These are phyloP conservation scores for Scedosporium apiospermum DNA, from an alignment of 2,329 filamentous ascomycete species.

Conservation along the genomic window DNA sequence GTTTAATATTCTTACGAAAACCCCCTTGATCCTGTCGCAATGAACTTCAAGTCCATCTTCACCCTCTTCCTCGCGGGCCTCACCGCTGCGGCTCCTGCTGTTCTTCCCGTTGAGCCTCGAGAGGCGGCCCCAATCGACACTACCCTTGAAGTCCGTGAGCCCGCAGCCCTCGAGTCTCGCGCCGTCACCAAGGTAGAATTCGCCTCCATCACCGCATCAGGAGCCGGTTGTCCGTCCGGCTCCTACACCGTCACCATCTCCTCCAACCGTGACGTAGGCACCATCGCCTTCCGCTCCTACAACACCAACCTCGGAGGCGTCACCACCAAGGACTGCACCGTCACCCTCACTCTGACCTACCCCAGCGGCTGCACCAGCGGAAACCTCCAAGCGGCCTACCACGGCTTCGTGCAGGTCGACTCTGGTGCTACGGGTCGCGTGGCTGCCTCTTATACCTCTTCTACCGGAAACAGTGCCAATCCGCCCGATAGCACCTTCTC, in stretches of 20 bases:
- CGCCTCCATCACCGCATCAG: constrained; percentile 3
- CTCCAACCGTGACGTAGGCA: neutral
- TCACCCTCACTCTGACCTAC: constrained; percentile 1
- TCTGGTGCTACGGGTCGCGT: neutral
- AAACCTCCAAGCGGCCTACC: neutral
- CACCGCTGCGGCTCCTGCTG: neutral
- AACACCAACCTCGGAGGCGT: neutral
- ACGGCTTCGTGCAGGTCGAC: constrained; percentile 6
- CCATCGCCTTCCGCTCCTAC: constrained; percentile 6
- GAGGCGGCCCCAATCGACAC: neutral
- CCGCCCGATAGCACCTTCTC: neutral
- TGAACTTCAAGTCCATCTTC: constrained; percentile 1
- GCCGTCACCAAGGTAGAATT: neutral
- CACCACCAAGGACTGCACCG: neutral
- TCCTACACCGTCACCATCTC: neutral
- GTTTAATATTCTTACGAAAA: neutral
- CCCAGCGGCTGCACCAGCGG: constrained; percentile 4
- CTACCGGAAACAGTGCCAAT: constrained; percentile 2
- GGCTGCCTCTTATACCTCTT: neutral
- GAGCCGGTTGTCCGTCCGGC: constrained; percentile 2
- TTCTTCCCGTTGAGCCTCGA: neutral
- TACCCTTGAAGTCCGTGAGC: neutral
- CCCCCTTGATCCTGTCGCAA: neutral
- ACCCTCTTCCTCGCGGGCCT: neutral
- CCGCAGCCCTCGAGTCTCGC: neutral